Evolutionary conservation across 495 filamentous ascomycete genomes (phyloP).

Genomic region (Oleoguttula mirabilis): DNA sequence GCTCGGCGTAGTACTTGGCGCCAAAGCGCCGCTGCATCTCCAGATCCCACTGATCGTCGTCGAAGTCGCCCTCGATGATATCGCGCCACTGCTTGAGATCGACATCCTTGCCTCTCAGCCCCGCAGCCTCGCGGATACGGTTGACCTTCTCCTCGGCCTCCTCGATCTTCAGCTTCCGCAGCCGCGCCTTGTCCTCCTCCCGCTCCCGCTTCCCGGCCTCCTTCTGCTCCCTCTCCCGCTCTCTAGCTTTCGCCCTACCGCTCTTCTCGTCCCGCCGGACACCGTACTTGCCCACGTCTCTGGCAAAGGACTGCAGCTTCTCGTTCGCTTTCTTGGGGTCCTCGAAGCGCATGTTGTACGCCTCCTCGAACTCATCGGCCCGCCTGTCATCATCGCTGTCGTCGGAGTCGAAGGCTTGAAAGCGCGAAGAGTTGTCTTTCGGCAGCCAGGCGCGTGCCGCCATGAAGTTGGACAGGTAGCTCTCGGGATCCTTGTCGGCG

Average conservation of each 20-base stretch:
- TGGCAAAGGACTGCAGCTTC: slow-evolving; percentile 69
- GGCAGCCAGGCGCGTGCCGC: slow-evolving; percentile 78
- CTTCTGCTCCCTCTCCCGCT: slow-evolving; percentile 60
- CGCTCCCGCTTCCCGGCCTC: slow-evolving; percentile 65
- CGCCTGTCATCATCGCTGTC: slow-evolving; percentile 72
- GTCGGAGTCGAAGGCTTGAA: slow-evolving; percentile 78
- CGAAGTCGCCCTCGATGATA: slow-evolving; percentile 75
- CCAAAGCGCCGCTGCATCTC: slow-evolving; percentile 82
- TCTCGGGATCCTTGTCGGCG: slow-evolving; percentile 84
- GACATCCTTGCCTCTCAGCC: slow-evolving; percentile 51
- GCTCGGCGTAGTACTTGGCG: slow-evolving; percentile 66
- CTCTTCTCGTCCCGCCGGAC: slow-evolving; percentile 73
- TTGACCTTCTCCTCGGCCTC: slow-evolving; percentile 72
- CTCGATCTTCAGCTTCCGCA: slow-evolving; percentile 77
- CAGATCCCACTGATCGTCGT: slow-evolving; percentile 73
- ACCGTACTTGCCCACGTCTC: slow-evolving; percentile 68
- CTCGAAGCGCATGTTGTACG: slow-evolving; percentile 96
- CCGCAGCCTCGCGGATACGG: slow-evolving; percentile 77
- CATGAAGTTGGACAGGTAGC: slow-evolving; percentile 81
- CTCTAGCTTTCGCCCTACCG: slow-evolving; percentile 60
- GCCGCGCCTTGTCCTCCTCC: slow-evolving; percentile 67
- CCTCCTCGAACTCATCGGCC: slow-evolving; percentile 78
- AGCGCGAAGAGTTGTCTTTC: slow-evolving; percentile 41
- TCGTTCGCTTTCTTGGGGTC: slow-evolving; percentile 77
- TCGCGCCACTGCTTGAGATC: slow-evolving; percentile 66